Conservation (phyloP, 257 asterid genomes). For the Nicotiana tomentosiformis region DNA sequence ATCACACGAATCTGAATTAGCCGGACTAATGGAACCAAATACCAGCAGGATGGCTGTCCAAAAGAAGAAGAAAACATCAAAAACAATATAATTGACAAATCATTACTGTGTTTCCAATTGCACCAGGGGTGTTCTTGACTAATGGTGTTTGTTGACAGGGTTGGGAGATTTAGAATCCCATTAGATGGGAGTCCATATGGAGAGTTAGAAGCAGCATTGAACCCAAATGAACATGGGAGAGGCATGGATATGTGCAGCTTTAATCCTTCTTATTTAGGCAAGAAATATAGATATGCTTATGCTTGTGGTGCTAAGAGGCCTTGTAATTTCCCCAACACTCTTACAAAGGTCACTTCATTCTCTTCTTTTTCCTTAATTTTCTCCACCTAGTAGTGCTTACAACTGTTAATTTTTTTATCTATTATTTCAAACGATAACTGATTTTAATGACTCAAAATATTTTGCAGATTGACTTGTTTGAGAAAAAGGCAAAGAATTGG, state of each 20-base stretch:
- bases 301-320: slow-evolving; percentile 97
- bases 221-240: slow-evolving; percentile 84
- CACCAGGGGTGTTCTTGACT: not conserved
- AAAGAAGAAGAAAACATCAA: no score
- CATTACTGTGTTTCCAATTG: no score
- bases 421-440: not conserved
- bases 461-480: slow-evolving; percentile 33
- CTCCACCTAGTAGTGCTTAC: not conserved
- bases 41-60: no score
- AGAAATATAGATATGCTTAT: slow-evolving; percentile 79
- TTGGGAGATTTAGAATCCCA: slow-evolving; percentile 84
- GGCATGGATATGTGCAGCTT: slow-evolving; percentile 98
- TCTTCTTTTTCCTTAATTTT: no score
- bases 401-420: not conserved
- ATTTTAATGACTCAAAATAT: not conserved
- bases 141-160: slow-evolving; percentile 29
- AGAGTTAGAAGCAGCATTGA: slow-evolving; percentile 71
- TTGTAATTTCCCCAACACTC: slow-evolving; percentile 92
- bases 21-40: no score
- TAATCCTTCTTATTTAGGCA: slow-evolving; percentile 64
- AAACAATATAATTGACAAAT: no score
- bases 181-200: slow-evolving; percentile 78
- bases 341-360: slow-evolving; percentile 57
- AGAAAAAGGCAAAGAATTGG: slow-evolving; percentile 90
- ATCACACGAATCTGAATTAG: no score